Percentiles rank a stretch among this genome's conserved stretches.
These are phyloP conservation scores for Fusarium floridanum DNA, from an alignment of 2,329 filamentous ascomycete genomes.

Conservation along the genomic window DNA sequence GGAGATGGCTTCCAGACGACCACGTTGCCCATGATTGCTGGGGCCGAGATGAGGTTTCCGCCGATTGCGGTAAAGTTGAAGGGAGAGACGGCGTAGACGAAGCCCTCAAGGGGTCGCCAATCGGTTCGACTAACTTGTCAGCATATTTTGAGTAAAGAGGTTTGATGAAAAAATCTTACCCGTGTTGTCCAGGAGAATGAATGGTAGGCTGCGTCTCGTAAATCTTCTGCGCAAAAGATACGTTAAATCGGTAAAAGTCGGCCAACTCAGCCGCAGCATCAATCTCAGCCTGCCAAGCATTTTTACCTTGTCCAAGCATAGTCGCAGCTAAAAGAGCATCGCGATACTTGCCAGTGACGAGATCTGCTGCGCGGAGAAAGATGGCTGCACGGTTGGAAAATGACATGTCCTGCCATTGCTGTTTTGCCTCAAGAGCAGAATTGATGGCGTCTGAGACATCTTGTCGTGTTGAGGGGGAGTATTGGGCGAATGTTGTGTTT, in stretches of 20 bases:
- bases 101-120: constrained; percentile 79
- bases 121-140: constrained; percentile 6
- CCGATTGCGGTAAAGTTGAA: constrained; percentile 99
- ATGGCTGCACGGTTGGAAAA: constrained; percentile 91
- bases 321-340: constrained; percentile 96
- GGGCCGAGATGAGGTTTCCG: constrained; percentile 84
- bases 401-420: constrained; percentile 85
- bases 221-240: constrained; percentile 90
- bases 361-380: constrained; percentile 93
- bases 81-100: constrained; percentile 91
- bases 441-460: constrained; percentile 15
- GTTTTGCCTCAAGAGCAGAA: constrained; percentile 71
- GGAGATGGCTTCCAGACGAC: constrained; percentile 95
- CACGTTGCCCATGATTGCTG: constrained; percentile 91
- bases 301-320: constrained; percentile 96
- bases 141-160: background rate
- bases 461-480: constrained; percentile 17
- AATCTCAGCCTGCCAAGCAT: constrained; percentile 97
- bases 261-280: constrained; percentile 92
- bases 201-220: constrained; percentile 89
- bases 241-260: constrained; percentile 93
- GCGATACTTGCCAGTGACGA: constrained; percentile 89
- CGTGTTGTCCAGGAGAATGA: constrained; percentile 78
- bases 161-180: constrained; percentile 31
- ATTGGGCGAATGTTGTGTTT: constrained; percentile 31